Evolutionary conservation across 306 rosid species (phyloP).

Genomic region (Citrullus amarus): DNA sequence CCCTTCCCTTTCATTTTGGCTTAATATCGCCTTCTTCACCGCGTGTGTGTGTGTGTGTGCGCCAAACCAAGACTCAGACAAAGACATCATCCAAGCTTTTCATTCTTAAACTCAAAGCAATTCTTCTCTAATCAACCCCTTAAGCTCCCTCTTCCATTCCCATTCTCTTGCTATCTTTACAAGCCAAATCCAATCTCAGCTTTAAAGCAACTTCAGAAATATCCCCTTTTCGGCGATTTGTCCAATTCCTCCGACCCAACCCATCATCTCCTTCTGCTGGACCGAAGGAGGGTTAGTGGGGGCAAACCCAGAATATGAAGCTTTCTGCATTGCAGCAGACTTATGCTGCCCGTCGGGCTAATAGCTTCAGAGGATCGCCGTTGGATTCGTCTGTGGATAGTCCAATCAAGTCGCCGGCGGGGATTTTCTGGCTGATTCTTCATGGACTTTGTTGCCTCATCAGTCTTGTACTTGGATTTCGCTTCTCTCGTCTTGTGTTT

Average conservation of each 20-base stretch:
- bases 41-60: not conserved
- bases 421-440: constrained; percentile 72
- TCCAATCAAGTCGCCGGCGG: constrained; percentile 57
- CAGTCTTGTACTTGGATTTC: constrained; percentile 85
- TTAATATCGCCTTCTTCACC: not conserved
- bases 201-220: constrained; percentile 9
- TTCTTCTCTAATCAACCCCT: not conserved
- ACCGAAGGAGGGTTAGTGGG: not conserved
- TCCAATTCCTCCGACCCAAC: not conserved
- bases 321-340: constrained; percentile 85
- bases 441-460: constrained; percentile 90
- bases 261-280: not conserved
- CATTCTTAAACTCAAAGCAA: constrained; percentile 6
- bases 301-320: constrained; percentile 43
- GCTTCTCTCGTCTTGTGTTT: constrained; percentile 95
- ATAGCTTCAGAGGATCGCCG: constrained; percentile 63
- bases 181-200: constrained; percentile 12
- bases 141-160: not conserved
- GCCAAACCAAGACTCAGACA: not conserved
- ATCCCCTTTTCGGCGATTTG: not conserved
- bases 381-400: constrained; percentile 57
- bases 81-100: not conserved
- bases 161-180: constrained; percentile 6
- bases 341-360: constrained; percentile 57
- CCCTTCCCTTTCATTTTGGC: not conserved